These are phyloP conservation scores for Cryphonectria radicalis DNA, from an alignment of 2,329 filamentous ascomycete genomes.

Conservation along the genomic window DNA sequence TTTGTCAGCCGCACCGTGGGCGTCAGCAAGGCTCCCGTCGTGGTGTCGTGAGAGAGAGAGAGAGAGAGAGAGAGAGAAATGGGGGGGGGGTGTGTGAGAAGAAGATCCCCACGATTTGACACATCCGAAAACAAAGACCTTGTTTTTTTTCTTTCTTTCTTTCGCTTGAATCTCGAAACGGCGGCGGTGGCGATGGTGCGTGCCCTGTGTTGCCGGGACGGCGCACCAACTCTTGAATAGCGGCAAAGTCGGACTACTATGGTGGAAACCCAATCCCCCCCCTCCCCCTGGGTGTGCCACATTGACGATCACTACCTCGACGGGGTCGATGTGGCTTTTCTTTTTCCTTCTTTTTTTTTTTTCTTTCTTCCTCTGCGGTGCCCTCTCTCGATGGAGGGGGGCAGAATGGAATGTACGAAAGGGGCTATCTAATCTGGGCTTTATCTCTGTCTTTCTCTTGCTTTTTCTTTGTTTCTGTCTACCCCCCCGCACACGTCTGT, in stretches of 20 bases:
- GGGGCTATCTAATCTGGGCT: not conserved
- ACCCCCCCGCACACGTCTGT: not conserved
- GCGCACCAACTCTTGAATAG: not conserved
- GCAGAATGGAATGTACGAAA: not conserved
- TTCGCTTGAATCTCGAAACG: not conserved
- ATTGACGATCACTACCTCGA: not conserved
- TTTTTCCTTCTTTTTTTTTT: not conserved
- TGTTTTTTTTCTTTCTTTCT: not conserved
- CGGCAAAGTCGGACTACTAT: not conserved
- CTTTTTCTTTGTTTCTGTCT: not conserved
- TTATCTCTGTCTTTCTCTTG: not conserved
- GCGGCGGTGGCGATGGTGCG: not conserved
- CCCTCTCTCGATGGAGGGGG: not conserved
- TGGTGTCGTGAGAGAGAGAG: not conserved
- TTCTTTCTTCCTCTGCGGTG: not conserved
- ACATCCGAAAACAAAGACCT: too few species aligned
- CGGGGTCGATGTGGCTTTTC: not conserved
- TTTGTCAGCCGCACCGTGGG: slow-evolving; percentile 33
- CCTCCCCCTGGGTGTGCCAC: not conserved
- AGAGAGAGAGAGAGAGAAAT: not conserved
- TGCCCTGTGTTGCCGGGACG: not conserved
- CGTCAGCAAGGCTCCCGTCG: not conserved
- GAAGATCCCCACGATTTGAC: too few species aligned
- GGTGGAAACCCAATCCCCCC: not conserved
- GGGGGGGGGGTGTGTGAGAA: too few species aligned